Conservation (phyloP, 202 grass and related monocot genomes). For the Musa balbisiana region DNA sequence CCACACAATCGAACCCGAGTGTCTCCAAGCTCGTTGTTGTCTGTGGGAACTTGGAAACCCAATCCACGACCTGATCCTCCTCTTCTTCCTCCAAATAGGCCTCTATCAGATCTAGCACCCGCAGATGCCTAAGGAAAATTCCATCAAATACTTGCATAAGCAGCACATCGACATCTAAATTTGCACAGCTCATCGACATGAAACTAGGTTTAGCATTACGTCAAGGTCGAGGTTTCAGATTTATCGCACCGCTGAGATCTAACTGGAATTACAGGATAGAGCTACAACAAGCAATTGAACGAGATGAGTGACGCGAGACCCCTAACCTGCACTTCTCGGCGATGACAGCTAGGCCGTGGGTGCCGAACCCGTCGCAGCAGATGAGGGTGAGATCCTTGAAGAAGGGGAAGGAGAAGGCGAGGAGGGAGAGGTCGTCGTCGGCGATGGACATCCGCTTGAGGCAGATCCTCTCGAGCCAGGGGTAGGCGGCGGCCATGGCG, state of each 20-base stretch:
- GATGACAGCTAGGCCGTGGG: neutral
- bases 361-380: slow-evolving; percentile 3
- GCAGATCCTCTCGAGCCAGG: slow-evolving; percentile 1
- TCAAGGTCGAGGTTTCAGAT: no score
- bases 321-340: no score
- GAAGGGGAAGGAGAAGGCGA: neutral
- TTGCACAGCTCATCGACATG: no score
- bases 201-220: no score
- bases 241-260: no score
- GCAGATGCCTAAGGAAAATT: slow-evolving; percentile 15
- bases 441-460: neutral
- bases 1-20: slow-evolving; percentile 25
- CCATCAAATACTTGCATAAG: no score
- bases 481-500: neutral
- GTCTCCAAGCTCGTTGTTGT: slow-evolving; percentile 27
- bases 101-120: slow-evolving; percentile 35
- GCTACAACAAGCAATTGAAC: no score
- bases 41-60: slow-evolving; percentile 37
- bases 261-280: no score
- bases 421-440: neutral
- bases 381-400: neutral
- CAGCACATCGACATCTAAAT: no score
- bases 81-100: slow-evolving; percentile 29
- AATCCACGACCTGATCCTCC: slow-evolving; percentile 20
- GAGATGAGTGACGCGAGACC: no score